phyloP scores from a whole-genome alignment of 2,329 filamentous ascomycete genomes.

The Fusarium praegraminearum region DNA sequence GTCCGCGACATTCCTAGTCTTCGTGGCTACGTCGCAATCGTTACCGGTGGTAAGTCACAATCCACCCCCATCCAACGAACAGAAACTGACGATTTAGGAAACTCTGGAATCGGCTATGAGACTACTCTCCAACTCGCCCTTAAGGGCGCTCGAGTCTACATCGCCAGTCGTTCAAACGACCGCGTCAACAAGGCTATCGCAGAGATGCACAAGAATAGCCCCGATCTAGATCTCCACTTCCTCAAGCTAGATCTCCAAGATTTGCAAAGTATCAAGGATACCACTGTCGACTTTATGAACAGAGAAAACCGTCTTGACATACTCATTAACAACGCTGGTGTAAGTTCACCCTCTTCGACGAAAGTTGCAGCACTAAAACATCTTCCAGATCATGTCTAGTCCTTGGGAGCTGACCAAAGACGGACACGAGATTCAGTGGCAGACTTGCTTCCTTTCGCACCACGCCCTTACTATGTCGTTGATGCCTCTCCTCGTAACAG shows the following conservation, averaged over 20 bases:
- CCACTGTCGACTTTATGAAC: conserved; percentile 30
- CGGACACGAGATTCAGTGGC: conserved; percentile 42
- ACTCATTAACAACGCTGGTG: conserved; percentile 43
- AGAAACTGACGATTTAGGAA: not conserved
- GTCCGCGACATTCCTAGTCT: conserved; percentile 39
- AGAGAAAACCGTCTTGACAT: conserved; percentile 39
- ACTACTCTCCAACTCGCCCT: conserved; percentile 40
- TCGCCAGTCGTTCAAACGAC: conserved; percentile 39
- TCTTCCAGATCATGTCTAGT: conserved; percentile 37
- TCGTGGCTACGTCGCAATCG: conserved; percentile 38
- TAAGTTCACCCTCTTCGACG: conserved; percentile 35
- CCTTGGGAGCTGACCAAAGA: conserved; percentile 40
- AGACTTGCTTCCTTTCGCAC: conserved; percentile 41
- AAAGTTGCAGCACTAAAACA: conserved; percentile 7
- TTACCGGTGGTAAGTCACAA: conserved; percentile 39
- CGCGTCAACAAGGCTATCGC: conserved; percentile 40
- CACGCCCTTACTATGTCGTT: conserved; percentile 37
- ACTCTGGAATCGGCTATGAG: conserved; percentile 44
- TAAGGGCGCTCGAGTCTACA: conserved; percentile 38
- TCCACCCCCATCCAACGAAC: fast-evolving
- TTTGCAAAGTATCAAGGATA: conserved; percentile 35
- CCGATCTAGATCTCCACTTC: conserved; percentile 39
- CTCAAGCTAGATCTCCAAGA: conserved; percentile 42
- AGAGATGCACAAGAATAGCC: conserved; percentile 22
- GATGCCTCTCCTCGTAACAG: conserved; percentile 31